Evolutionary conservation across 306 rosid genomes (phyloP), one percentile per base, ranked within the genome.

Genomic region (Pterocarpus macrocarpus): DNA sequence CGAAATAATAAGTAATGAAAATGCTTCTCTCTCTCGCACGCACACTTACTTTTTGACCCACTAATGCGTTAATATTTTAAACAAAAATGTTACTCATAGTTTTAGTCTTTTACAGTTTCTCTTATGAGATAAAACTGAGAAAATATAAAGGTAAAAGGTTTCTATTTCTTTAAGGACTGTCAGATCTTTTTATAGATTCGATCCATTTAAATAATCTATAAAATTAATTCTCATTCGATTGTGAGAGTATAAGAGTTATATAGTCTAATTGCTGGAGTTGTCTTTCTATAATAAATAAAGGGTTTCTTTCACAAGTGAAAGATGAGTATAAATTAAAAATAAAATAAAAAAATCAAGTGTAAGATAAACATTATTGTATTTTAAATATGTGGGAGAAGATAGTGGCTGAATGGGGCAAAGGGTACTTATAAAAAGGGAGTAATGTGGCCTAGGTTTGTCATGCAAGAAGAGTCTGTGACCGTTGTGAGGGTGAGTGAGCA

Each of bases 371-470:
- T 9, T 47, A 47, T 47, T 10, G 13, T n/a, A 28, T 63, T 77
- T 78, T 1, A 2, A 77, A 16, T 77, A 30, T 22, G 44, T 12
- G n/a, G 71, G 61, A 10, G 59, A 5, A 45, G 66, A 33, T 45
- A 44, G 10, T 39, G 50, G 8, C 4, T 17, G 10, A 69, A 76
- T 71, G 83, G 82, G 68, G 69, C 73, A 81, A 81, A 85, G 68
- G 85, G 14, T 81, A 76, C 82, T 71, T 85, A 85, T 85, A 85
- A 85, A 85, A 81, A 66, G 82, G 80, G 43, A 50, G 78, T 38
- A 6, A 35, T 74, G 75, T 34, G 30, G 39, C 74, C 1, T 78
- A 11, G 3, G 14, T 44, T 44, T 56, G 2, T 43, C 66, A 71
- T 34, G 69, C 15, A 12, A 58, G 13, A 72, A 17, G 52, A 69